Conservation (phyloP, 495 filamentous ascomycete species). For the Trichoderma orchidacearum region DNA sequence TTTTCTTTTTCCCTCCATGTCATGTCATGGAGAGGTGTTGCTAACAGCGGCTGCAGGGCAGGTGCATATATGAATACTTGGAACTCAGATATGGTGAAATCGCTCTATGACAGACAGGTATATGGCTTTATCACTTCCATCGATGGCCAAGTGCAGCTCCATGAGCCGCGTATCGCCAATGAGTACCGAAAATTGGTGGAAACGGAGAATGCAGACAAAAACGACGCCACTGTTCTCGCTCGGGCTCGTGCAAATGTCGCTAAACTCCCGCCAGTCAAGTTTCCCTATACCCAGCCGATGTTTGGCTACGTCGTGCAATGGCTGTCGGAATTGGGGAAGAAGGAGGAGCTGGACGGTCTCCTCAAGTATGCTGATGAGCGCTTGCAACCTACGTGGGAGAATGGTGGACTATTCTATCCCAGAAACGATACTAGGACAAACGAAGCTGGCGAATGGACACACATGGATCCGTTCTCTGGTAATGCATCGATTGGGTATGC, state of each 20-base stretch:
- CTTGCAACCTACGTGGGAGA: slow-evolving; percentile 15
- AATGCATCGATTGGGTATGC: slow-evolving; percentile 18
- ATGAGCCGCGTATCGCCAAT: slow-evolving; percentile 1
- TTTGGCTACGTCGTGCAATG: slow-evolving; percentile 17
- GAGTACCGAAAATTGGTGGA: slow-evolving; percentile 1
- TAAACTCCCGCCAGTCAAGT: background rate
- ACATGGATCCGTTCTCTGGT: slow-evolving; percentile 19
- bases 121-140: slow-evolving; percentile 8
- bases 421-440: slow-evolving; percentile 10
- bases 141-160: slow-evolving; percentile 6
- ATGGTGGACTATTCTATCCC: slow-evolving; percentile 19
- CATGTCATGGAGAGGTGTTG: no score
- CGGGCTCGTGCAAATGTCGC: background rate
- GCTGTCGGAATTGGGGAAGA: slow-evolving; percentile 16
- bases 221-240: background rate
- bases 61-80: slow-evolving; percentile 18
- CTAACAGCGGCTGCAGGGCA: slow-evolving; percentile 6
- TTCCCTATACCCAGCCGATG: slow-evolving; percentile 7
- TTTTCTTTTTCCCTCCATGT: no score
- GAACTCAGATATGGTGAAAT: slow-evolving; percentile 9
- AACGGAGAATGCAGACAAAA: background rate
- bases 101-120: slow-evolving; percentile 1
- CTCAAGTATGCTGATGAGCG: slow-evolving; percentile 13
- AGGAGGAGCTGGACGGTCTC: slow-evolving; percentile 10
- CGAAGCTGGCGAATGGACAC: slow-evolving; percentile 12